Conservation (phyloP, 805 yeast genomes). For the Saccharomycopsis sp. region DNA sequence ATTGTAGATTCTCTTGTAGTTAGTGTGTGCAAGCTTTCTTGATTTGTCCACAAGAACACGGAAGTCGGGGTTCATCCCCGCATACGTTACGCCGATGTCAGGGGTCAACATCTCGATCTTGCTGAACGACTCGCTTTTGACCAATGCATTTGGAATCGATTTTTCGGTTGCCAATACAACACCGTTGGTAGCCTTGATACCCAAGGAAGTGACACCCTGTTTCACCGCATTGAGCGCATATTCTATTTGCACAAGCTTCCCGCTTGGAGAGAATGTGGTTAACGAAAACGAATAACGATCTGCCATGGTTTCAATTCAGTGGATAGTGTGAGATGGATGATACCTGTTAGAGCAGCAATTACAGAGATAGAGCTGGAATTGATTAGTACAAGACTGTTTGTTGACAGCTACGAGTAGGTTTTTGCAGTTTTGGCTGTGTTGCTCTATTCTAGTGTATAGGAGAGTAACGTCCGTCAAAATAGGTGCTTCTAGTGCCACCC, state of each 20-base stretch:
- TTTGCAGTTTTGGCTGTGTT: neutral
- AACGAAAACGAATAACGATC: conserved; percentile 96
- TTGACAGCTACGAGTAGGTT: no score
- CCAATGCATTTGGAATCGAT: conserved; percentile 72
- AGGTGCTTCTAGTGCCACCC: neutral
- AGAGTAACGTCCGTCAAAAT: neutral
- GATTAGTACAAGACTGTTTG: neutral
- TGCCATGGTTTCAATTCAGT: conserved; percentile 64
- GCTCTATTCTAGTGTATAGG: neutral
- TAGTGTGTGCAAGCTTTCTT: conserved; percentile 86
- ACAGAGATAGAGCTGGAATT: neutral
- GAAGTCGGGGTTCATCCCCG: conserved; percentile 99
- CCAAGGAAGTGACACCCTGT: conserved; percentile 95
- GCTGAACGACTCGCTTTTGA: conserved; percentile 64
- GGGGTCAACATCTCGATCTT: conserved; percentile 86
- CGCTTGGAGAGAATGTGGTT: conserved; percentile 97
- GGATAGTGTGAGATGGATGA: no score
- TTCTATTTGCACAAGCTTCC: conserved; percentile 95
- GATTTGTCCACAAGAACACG: conserved; percentile 91
- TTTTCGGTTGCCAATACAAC: conserved; percentile 95
- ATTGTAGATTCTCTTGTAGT: conserved; percentile 87
- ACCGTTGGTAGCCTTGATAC: conserved; percentile 89
- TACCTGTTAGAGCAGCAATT: neutral
- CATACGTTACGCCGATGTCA: conserved; percentile 90
- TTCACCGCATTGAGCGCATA: conserved; percentile 96